Base-by-base conservation (phyloP, 192 early-diverging fungal species). In the Gryganskiella cystojenkinii region DNA sequence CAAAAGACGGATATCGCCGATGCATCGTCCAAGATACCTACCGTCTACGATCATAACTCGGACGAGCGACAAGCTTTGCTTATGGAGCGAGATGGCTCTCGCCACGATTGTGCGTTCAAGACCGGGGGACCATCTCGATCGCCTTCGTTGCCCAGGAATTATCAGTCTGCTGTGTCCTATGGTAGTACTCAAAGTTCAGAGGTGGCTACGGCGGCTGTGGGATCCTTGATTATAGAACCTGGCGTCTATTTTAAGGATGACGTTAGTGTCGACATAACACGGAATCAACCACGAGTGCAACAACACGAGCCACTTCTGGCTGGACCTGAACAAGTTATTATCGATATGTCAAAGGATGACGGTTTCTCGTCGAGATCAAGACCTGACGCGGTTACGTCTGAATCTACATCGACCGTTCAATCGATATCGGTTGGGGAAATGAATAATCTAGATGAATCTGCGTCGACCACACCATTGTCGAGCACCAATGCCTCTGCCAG, bases 61-160 rank as follows among this genome's bases (percentile, higher is more conserved):
- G 45, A 20, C 14, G 63, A 55, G 19, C 19, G 22, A 1, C 51
- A 37, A 25, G 9, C 42, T 13, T 20, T 33, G n/a, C 10, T 65
- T 35, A n/a, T n/a, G n/a, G n/a, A 55, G 9, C n/a, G 2, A 3
- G 63, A 56, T 34, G 61, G 61, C 3, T 25, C 14, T 11, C 25
- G 34, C 2, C 63, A 65, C 30, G 40, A 65, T 13, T 65, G 63
- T 31, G 63, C 52, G 13, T 65, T 65, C 42, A 65, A 30, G 42
- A 65, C 63, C 15, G 63, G 52, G 24, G 37, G 37, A 9, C 37
- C 37, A 13, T 40, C 37, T 13, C 5, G 13, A 9, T 5, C 37
- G 37, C 37, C 37, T 13, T 55, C 63, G 2, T 17, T 55, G 0
- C 2, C 52, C 14, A 65, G 55, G 15, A 17, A 51, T 1, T 27